Base-by-base conservation (phyloP, 176 grass and related monocot species). In the Olyra latifolia region DNA sequence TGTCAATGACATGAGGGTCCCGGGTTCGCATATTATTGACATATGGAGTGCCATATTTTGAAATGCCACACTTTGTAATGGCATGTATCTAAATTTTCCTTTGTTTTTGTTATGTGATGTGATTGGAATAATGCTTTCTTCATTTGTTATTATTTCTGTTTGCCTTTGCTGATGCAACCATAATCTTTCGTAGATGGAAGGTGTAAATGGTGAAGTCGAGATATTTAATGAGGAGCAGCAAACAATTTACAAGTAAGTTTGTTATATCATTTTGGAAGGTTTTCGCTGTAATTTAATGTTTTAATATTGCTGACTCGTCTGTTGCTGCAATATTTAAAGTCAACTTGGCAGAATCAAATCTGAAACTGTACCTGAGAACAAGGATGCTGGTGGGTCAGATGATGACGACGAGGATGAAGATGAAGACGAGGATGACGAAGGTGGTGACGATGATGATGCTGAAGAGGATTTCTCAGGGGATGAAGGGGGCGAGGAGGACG, bases 341-440 rank as follows among this genome's bases (percentile, higher is more conserved):
- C 73, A 78, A 76, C 58, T 94, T 47, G 83, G 78, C 22, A 88
- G 86, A 81, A 76, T 68, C 54, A 90, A 94, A 47, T 68, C 79
- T 2, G 76, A 92, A 47, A 64, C 53, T 39, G 57, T 76, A 1
- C 85, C 71, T 52, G 87, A 94, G 72, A 88, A 89, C 58, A 94
- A 94, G 80, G 94, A 94, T 42, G 88, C 82, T 9, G 93, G 80
- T 1, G 90, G 92, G 0, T 93, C 88, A 0, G 94, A 97, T 41
- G 83, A 91, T 0, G 88, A 97, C 0, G 91, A 94, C 0, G 94
- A 93, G 0, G 88, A 92, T 0, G 88, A 93, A 0, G 93, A 93
- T 0, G 88, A 93, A 0, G 87, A 97, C 1, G 83, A 91, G 0
- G 87, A 86, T 15, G 81, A 78, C 4, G 89, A 52, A 8, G 91